These are phyloP conservation scores for Trypanosoma melophagium DNA, from an alignment of 208 protist genomes.

Conservation along the genomic window DNA sequence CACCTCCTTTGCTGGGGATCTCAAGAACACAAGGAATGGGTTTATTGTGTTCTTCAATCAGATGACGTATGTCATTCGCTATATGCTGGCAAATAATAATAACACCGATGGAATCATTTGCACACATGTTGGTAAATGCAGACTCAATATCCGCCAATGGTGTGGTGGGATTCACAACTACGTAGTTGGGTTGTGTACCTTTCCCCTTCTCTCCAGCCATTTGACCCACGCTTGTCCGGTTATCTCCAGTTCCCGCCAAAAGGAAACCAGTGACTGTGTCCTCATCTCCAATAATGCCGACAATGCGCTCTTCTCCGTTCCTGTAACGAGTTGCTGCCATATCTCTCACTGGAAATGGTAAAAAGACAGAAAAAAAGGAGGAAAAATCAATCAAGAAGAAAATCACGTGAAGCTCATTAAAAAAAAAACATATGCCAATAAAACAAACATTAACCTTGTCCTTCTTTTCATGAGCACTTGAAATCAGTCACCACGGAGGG, in stretches of 20 bases:
- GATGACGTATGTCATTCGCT: slow-evolving; percentile 94
- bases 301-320: slow-evolving; percentile 78
- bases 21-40: slow-evolving; percentile 95
- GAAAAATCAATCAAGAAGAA: background rate
- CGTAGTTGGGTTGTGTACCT: slow-evolving; percentile 78
- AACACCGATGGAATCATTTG: slow-evolving; percentile 91
- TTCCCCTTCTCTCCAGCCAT: slow-evolving; percentile 27
- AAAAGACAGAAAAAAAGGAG: slow-evolving; percentile 5
- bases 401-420: too few relatives aligned
- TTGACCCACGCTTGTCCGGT: slow-evolving; percentile 45
- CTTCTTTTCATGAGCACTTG: background rate
- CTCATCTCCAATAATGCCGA: slow-evolving; percentile 93
- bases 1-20: slow-evolving; percentile 95
- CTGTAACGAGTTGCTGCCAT: slow-evolving; percentile 45
- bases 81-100: slow-evolving; percentile 97
- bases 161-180: slow-evolving; percentile 91
- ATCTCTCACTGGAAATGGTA: background rate
- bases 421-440: background rate
- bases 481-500: slow-evolving; percentile 13
- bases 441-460: background rate
- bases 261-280: slow-evolving; percentile 97
- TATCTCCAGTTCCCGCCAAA: slow-evolving; percentile 94
- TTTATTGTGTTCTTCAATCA: slow-evolving; percentile 90
- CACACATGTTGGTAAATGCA: slow-evolving; percentile 90
- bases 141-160: slow-evolving; percentile 89